Evolutionary conservation across 2,329 filamentous ascomycete genomes (phyloP), one percentile per base, ranked within the genome.

Genomic region (Fusarium beomiforme): DNA sequence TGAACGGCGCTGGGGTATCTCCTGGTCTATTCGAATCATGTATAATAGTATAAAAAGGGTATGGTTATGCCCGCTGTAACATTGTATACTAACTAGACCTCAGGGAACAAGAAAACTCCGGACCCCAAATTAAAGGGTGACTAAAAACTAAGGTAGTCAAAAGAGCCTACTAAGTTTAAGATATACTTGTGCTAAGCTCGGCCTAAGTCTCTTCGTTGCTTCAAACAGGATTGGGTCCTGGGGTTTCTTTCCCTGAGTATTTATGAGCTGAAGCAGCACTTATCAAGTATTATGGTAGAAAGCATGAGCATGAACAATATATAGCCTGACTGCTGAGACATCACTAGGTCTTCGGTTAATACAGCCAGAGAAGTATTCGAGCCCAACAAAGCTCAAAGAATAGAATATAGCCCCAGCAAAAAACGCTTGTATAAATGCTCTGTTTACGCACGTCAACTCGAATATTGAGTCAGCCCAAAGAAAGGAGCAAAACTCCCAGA

Each of bases 21-120:
- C 53, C 51, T 44, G 41, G 59, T 44, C 42, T 50, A 16, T 37
- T 56, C 24, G 17, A 43, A 47, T 31, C 41, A 58, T 57, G 51
- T 67, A 67, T 19, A 59, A 29, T 41, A 72, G 34, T 51, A 61
- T 47, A 72, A 58, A 29, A 41, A 34, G 46, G 49, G 59, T 8
- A 13, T 10, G 16, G 21, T 10, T 6, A 56, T 29, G 14, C 46
- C 49, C 12, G 23, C 39, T 64, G 53, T 49, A 53, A 58, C 37
- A 19, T 53, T 63, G 62, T 55, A 67, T 63, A 59, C 43, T 56
- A 66, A 33, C 13, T 43, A 43, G 41, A 24, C 21, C 9, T 19
- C 21, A 21, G 21, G 29, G 29, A 29, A 10, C 29, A 29, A 29
- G 29, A 29, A 29, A 29, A 10, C 29, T 29, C 11, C 29, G 29